phyloP scores from a whole-genome alignment of 495 filamentous ascomycete species.

The Lophiostoma macrostomum region DNA sequence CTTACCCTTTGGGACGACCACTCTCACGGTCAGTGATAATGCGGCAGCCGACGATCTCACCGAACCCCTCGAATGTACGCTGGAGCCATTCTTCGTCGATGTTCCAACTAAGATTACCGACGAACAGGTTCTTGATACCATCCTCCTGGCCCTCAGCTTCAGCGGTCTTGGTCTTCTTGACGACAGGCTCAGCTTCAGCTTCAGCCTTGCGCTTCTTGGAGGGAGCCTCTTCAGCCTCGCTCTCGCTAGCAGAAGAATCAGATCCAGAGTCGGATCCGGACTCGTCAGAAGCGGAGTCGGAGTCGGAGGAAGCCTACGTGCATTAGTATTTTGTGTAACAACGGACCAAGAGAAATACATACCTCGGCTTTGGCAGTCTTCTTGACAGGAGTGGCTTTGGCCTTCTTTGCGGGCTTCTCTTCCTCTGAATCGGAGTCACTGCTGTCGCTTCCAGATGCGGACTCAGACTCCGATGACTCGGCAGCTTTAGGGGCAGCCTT shows the following conservation, averaged over 20 bases:
- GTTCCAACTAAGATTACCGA: conserved; percentile 93
- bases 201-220: conserved; percentile 90
- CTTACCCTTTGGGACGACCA: conserved; percentile 81
- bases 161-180: conserved; percentile 85
- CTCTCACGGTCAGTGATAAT: conserved; percentile 80
- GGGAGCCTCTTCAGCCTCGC: conserved; percentile 52
- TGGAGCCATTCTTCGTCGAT: conserved; percentile 88
- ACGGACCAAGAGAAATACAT: conserved; percentile 17
- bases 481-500: conserved; percentile 13
- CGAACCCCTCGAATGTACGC: conserved; percentile 81
- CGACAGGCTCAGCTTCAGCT: conserved; percentile 55
- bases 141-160: conserved; percentile 49
- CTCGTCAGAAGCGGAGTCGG: conserved; percentile 36
- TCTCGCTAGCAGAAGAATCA: conserved; percentile 41
- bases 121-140: conserved; percentile 73
- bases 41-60: conserved; percentile 68
- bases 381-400: conserved; percentile 11
- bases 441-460: conserved; percentile 24
- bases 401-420: conserved; percentile 26
- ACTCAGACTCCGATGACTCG: conserved; percentile 8
- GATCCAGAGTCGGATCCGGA: conserved; percentile 34
- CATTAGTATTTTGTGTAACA: not conserved
- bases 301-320: conserved; percentile 14
- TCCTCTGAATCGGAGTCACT: conserved; percentile 25
- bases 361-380: conserved; percentile 21